phyloP scores from a whole-genome alignment of 352 stramenopile genomes.

The Elongisporangium undulatum region DNA sequence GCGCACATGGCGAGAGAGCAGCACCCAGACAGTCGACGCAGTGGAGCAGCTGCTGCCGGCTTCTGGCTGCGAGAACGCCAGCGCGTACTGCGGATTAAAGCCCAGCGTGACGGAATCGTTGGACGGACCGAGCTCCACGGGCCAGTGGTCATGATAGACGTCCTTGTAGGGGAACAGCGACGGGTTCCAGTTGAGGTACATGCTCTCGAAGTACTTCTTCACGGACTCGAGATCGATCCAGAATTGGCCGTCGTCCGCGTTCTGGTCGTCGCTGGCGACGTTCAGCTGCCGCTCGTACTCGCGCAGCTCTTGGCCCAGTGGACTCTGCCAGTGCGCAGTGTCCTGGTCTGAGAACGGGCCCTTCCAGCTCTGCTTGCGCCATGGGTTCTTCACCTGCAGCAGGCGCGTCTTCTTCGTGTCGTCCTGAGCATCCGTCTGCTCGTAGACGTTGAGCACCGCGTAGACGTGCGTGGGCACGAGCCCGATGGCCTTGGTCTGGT shows the following conservation, averaged over 20 bases:
- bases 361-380: conserved; percentile 83
- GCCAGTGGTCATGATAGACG: conserved; percentile 83
- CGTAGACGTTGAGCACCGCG: conserved; percentile 91
- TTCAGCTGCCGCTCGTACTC: conserved; percentile 56
- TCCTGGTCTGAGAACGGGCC: conserved; percentile 82
- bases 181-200: conserved; percentile 97
- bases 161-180: conserved; percentile 85
- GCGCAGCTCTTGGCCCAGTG: conserved; percentile 54
- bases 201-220: conserved; percentile 88
- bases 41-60: conserved; percentile 7
- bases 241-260: conserved; percentile 92
- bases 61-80: conserved; percentile 55
- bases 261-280: conserved; percentile 1
- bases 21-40: conserved; percentile 80
- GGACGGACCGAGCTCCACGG: conserved; percentile 66
- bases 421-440: conserved; percentile 36
- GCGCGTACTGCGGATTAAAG: conserved; percentile 93
- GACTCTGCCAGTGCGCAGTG: conserved; percentile 40
- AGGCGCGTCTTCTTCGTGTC: conserved; percentile 59
- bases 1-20: conserved; percentile 92
- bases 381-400: conserved; percentile 97
- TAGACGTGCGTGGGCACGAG: conserved; percentile 97
- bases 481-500: conserved; percentile 82
- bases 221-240: conserved; percentile 95
- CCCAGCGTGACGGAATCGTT: conserved; percentile 91